Evolutionary conservation across 2,329 filamentous ascomycete genomes (phyloP), one percentile per base, ranked within the genome.

Genomic region (Pseudofabraea citricarpa): DNA sequence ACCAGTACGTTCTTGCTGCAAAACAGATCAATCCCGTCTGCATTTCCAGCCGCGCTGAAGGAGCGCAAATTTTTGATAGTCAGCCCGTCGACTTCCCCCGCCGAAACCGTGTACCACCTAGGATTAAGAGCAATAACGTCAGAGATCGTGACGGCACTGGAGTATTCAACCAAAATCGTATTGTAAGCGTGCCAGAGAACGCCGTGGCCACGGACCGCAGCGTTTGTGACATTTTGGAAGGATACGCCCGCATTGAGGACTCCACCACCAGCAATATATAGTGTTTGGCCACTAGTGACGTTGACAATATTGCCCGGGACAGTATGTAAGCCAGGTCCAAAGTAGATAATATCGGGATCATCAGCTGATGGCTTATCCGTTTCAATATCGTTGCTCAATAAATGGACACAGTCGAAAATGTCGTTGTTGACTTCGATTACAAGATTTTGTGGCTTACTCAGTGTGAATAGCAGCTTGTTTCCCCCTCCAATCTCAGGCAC

Each of bases 361-460:
- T 47, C 32, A 20, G 32, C 19, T 16, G 45, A 41, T 1, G 49
- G 46, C 4, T 36, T 26, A 9, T 51, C 21, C 1, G 26, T 39
- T 8, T 57, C 51, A 16, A 61, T 48, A 6, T 41, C 15, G 43
- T 58, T 60, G 22, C 45, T 50, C 8, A 57, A 45, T 8, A 60
- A 24, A 38, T 61, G 59, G 10, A 61, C 36, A 16, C 47, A 51
- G 29, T 60, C 44, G 44, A 54, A 61, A 12, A 57, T 55, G 37
- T 60, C 48, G 6, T 38, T 51, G 37, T 61, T 60, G 23, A 61
- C 41, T 35, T 62, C 44, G 8, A 57, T 16, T 3, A 56, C 44
- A 15, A 56, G 10, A 41, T 56, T 54, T n/a, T 29, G 44, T 15
- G 51, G 42, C 21, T 27, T 6, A 13, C 24, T 27, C 7, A 55